Conservation (phyloP, 202 grass and related monocot species). For the Setaria italica region DNA sequence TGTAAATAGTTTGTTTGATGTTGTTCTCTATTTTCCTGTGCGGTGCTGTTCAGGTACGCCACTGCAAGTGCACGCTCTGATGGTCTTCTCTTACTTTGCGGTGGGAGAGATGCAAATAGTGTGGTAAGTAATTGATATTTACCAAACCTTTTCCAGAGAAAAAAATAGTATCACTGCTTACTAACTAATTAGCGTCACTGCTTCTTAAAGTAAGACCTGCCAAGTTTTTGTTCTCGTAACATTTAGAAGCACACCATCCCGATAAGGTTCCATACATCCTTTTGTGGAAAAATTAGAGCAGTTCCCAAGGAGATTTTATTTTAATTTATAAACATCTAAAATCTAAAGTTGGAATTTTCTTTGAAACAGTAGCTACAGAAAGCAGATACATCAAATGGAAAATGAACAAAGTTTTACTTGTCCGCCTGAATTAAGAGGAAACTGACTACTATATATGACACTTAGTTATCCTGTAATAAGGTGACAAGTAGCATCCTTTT, state of each 20-base stretch:
- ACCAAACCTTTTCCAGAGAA: neutral
- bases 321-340: neutral
- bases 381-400: slow-evolving; percentile 12
- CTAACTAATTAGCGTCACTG: slow-evolving; percentile 3
- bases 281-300: neutral
- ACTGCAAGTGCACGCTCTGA: slow-evolving; percentile 99
- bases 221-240: neutral
- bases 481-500: slow-evolving; percentile 13
- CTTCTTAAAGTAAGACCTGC: slow-evolving; percentile 19
- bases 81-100: slow-evolving; percentile 96
- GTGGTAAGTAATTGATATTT: slow-evolving; percentile 64
- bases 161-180: slow-evolving; percentile 7
- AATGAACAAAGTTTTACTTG: slow-evolving; percentile 23
- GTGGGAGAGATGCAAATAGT: slow-evolving; percentile 95
- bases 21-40: slow-evolving; percentile 45
- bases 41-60: slow-evolving; percentile 82
- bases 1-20: slow-evolving; percentile 29
- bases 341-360: neutral
- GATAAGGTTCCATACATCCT: slow-evolving; percentile 15
- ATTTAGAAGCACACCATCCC: neutral
- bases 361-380: slow-evolving; percentile 25
- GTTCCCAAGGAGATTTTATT: neutral
- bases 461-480: neutral
- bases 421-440: slow-evolving; percentile 19
- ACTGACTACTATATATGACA: neutral